Evolutionary conservation across 2,329 filamentous ascomycete species (phyloP), one percentile per base, ranked within the genome.

Genomic region (Emergomyces africanus): DNA sequence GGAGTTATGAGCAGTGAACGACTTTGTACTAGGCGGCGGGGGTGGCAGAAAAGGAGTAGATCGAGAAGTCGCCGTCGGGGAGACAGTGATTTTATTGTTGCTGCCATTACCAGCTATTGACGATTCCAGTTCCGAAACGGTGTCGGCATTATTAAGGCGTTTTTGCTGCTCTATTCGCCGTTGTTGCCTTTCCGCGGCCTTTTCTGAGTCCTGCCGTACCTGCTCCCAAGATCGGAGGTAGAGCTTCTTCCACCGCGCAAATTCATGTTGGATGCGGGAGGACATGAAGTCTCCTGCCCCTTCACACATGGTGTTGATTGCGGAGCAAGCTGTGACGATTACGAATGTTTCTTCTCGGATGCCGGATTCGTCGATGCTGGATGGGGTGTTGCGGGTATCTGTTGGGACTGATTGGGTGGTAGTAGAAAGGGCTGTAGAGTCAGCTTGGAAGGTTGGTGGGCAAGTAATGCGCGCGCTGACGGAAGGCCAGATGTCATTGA

Each of bases 401-500:
- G 63, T 90, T 60, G 42, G 64, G 35, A 61, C 61, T 23, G 53
- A 60, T 33, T n/a, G 15, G 2, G 57, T 18, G 3, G 62, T 61
- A 57, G 64, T 65, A 14, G n/a, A n/a, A n/a, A 71, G 63, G 18
- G 66, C 59, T 5, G 62, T 64, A 23, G 64, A 63, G 84, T 81
- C 5, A 90, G 76, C 28, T 85, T 79, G n/a, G 79, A 78, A 1
- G 86, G 75, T 68, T 3, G 69, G 65, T n/a, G 73, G 70, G 39
- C 71, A 67, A 20, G 67, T 67, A 54, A 75, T 68, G 51, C 71
- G 66, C 2, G 69, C 65, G 14, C 70, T 70, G 5, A 96, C 76
- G 6, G 95, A 86, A 0, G 91, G 90, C 92, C 92, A 99, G 8
- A 97, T 78, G 2, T 87, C 86, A 71, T 97, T 94, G 65, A 97